phyloP scores from a whole-genome alignment of 352 stramenopile species.

The Phytophthora cajani region DNA sequence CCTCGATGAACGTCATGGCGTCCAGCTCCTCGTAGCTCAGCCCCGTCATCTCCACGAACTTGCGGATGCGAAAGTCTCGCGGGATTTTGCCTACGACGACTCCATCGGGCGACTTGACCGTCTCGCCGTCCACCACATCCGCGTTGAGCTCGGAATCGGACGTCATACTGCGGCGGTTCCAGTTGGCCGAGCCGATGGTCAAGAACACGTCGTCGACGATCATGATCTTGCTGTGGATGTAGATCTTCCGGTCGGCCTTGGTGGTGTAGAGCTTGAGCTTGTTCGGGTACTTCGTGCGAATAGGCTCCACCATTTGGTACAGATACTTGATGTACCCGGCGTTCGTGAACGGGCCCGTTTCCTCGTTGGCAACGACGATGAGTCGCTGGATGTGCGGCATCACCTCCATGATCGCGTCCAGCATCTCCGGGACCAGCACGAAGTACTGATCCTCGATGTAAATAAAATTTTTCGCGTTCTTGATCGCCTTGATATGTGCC shows the following conservation, averaged over 20 bases:
- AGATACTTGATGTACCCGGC: slow-evolving; percentile 56
- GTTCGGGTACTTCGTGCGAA: slow-evolving; percentile 40
- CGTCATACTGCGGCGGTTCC: slow-evolving; percentile 53
- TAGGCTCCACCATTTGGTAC: slow-evolving; percentile 54
- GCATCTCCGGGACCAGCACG: slow-evolving; percentile 45
- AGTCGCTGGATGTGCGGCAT: slow-evolving; percentile 51
- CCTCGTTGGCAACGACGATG: slow-evolving; percentile 54
- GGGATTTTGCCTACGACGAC: slow-evolving; percentile 47
- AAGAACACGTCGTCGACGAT: slow-evolving; percentile 72
- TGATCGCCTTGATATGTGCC: slow-evolving; percentile 45
- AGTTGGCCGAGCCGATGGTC: slow-evolving; percentile 63
- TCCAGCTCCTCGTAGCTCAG: slow-evolving; percentile 49
- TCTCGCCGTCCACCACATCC: slow-evolving; percentile 53
- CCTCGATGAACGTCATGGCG: slow-evolving; percentile 56
- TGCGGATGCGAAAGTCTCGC: slow-evolving; percentile 61
- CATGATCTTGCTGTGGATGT: slow-evolving; percentile 66
- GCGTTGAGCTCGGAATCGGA: slow-evolving; percentile 64
- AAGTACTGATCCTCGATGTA: slow-evolving; percentile 37
- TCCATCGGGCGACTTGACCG: slow-evolving; percentile 28
- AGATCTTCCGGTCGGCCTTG: slow-evolving; percentile 44
- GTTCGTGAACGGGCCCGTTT: slow-evolving; percentile 31
- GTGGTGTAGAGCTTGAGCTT: slow-evolving; percentile 48
- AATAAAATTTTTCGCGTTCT: slow-evolving; percentile 42
- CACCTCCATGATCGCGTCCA: slow-evolving; percentile 50
- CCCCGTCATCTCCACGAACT: slow-evolving; percentile 67